Base-by-base conservation (phyloP, 805 yeast species). In the Saccharomyces jurei region DNA sequence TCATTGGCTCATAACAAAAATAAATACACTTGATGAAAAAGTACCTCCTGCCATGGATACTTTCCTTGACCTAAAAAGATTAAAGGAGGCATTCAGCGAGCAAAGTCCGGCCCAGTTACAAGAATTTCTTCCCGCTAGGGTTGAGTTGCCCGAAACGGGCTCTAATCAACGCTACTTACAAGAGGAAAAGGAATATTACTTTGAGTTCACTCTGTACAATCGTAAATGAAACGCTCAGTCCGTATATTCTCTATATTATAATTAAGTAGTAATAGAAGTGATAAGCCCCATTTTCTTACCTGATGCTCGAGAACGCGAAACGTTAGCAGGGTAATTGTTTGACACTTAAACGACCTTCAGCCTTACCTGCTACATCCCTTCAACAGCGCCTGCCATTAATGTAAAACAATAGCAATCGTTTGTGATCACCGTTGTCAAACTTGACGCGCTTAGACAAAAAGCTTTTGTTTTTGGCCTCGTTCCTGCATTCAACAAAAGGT, bases 1-100 rank as follows among this genome's bases (percentile, higher is more conserved):
- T 49, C 76, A 81, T 29, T 70, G 89, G 50, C 75, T 88, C 27
- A 67, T 91, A 14, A 90, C 97, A 0, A 91, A 89, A 64, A 78
- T 91, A 30, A 61, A 67, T 2, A 66, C 69, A n/a, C 61, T 67
- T 4, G 63, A 64, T 10, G 60, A 61, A 1, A 61, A 63, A 4
- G 55, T 62, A 5, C 50, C 46, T 4, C 71, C 83, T 4, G 79
- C 77, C 14, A 81, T 90, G 77, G 98, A 91, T 70, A 82, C 95
- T 0, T 87, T 80, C 61, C 77, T 91, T 56, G 70, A 78, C 30
- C 71, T 76, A 28, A 62, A 52, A 2, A 51, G 26, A 17, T 48
- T 65, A 6, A 46, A 62, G 51, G 60, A 51, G 11, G 21, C 44
- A 30, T 62, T 61, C 26, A 31, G 67, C 31, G 68, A 64, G 14